Percentiles rank a stretch among this genome's conserved stretches.
Conservation (phyloP, 2,329 filamentous ascomycete species). For the Penicillium sp. region DNA sequence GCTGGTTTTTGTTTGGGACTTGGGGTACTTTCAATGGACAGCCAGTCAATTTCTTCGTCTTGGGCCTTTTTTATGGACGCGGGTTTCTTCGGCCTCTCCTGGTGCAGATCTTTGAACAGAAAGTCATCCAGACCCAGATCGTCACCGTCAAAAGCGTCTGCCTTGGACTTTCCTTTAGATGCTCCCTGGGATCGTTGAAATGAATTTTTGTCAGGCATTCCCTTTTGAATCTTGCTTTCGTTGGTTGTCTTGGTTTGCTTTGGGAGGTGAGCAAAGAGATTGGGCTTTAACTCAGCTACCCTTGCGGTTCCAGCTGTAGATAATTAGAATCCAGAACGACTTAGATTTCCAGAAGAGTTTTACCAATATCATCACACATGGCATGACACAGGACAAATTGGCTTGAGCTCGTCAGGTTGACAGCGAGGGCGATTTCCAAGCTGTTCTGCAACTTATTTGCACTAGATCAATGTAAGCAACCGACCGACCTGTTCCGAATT, state of each 20-base stretch:
- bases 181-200: background rate
- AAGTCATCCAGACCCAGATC: constrained; percentile 56
- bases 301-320: constrained; percentile 56
- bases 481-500: background rate
- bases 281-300: constrained; percentile 53
- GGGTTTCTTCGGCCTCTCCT: background rate
- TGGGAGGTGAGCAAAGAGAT: constrained; percentile 51
- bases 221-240: background rate
- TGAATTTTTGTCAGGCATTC: background rate
- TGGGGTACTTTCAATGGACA: constrained; percentile 16
- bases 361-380: constrained; percentile 82
- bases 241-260: constrained; percentile 14
- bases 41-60: constrained; percentile 23
- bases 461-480: constrained; percentile 38
- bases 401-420: constrained; percentile 54
- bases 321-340: constrained; percentile 7
- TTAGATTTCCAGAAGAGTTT: constrained; percentile 7
- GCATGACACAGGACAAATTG: constrained; percentile 67
- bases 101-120: constrained; percentile 31
- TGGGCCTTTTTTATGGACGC: background rate
- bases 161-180: constrained; percentile 4
- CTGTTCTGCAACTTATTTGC: constrained; percentile 64
- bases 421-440: constrained; percentile 61
- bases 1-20: background rate
- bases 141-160: constrained; percentile 56